Base-by-base conservation (phyloP, 371 early-diverging fungal species). In the Mucor lusitanicus region DNA sequence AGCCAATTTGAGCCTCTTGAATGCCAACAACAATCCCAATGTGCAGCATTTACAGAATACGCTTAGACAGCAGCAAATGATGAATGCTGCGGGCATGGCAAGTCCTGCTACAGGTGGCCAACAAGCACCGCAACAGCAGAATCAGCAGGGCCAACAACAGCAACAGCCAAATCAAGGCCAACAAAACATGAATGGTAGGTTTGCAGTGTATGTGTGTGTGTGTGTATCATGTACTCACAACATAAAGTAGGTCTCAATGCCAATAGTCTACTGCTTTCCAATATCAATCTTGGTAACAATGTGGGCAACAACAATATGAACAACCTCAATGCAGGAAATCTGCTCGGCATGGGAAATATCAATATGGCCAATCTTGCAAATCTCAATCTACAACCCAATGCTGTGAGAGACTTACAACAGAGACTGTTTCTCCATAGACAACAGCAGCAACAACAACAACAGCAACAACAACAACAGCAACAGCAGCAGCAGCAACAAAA, bases 381-480 rank as follows among this genome's bases (percentile, higher is more conserved):
- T 33, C 57, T 73, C 4, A 77, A 73, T 15, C 27, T 81, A 57
- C 68, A 71, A n/a, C 77, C 77, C 2, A 73, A 73, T 27, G 75
- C 77, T 7, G 57, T 81, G 1, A 71, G 68, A 23, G 76, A 78
- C 21, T 53, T 80, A 32, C 79, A 76, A 21, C 78, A 76, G 42
- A 67, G 74, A 39, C 15, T 79, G 13, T 39, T 79, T 3, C 15
- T 75, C 25, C 69, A 68, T 13, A 65, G 74, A 63, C 66, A 71
- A n/a, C 82, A 78, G 44, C 82, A 82, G 12, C 83, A 82, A 27
- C 77, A 80, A 19, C 71, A 75, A 9, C 81, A 84, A 39, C 73
- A 76, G 32, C 75, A 78, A 40, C 76, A 75, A 21, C 80, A 77
- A 27, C 75, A 72, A 23, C 83, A 83, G 15, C 75, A 72, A 23